Evolutionary conservation across 2,329 filamentous ascomycete genomes (phyloP), one percentile per base, ranked within the genome.

Genomic region (Venturia aucupariae): DNA sequence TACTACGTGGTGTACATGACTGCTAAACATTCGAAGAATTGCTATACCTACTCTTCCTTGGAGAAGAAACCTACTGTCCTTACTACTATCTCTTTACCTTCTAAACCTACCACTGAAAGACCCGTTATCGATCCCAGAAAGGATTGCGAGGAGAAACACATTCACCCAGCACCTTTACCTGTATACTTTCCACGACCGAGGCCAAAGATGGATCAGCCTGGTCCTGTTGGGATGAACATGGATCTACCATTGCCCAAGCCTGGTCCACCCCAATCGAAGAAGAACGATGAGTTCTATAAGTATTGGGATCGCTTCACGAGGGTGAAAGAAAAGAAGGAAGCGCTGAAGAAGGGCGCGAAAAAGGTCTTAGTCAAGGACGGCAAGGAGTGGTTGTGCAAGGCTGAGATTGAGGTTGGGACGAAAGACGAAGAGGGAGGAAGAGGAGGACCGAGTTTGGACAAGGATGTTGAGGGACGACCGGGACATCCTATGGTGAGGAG

Each of bases 211-310:
- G 60, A 62, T 48, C 60, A 32, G 60, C 42, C 60, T 38, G 22
- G n/a, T 27, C 60, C 24, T 32, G 27, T 15, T 8, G 24, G 24
- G 22, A 17, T 22, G 1, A 24, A 32, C 7, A 44, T 27, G 32
- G 19, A 17, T 35, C 24, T 35, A 6, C 51, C 63, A 19, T 27
- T 48, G 15, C 30, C 51, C n/a, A n/a, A n/a, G n/a, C n/a, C n/a
- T 27, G 32, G 17, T 4, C 24, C 15, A 17, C 39, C 63, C 8
- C n/a, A 35, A 24, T 27, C 17, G 3, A 41, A 39, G 22, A 64
- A 64, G 39, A 44, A 65, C 41, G 65, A 66, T 22, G 24, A 41
- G 19, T 66, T 66, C 55, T 66, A 66, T 55, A 60, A 55, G 42
- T 39, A 60, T 27, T 66, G 65, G 65, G 65, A 66, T 48, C 51